phyloP scores from a whole-genome alignment of 208 protist species.

The Leishmania guyanensis region DNA sequence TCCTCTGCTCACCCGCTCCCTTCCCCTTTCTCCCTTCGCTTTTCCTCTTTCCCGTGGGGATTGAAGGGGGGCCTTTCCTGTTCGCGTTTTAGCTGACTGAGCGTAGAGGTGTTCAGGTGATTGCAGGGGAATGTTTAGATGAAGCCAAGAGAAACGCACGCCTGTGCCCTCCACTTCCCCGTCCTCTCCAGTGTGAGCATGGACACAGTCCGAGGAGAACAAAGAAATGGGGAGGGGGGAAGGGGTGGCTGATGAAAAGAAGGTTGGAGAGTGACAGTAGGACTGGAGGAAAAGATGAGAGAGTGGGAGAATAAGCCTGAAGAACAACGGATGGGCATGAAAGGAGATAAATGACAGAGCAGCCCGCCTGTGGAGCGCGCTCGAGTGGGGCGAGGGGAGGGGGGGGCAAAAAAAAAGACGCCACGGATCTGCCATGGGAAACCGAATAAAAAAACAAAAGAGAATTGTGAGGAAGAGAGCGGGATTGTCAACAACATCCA shows the following conservation, averaged over 20 bases:
- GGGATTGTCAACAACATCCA: too few relatives aligned
- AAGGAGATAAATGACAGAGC: too few relatives aligned
- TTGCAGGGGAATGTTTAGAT: not conserved
- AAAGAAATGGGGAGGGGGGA: not conserved
- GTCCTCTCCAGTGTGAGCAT: not conserved
- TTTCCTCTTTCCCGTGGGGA: not conserved
- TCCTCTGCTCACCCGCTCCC: conserved; percentile 1
- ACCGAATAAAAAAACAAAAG: too few relatives aligned
- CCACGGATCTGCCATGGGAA: too few relatives aligned
- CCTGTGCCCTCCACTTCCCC: not conserved
- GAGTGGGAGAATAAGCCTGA: not conserved
- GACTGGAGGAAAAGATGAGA: not conserved
- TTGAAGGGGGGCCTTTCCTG: not conserved
- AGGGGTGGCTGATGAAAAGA: too few relatives aligned
- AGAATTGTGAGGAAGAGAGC: too few relatives aligned
- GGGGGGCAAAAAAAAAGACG: not conserved
- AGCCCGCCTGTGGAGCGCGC: too few relatives aligned
- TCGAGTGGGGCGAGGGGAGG: too few relatives aligned
- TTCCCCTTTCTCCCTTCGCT: not conserved
- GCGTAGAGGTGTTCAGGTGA: not conserved
- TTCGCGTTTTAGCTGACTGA: not conserved
- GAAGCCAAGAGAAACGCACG: not conserved
- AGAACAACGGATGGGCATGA: not conserved
- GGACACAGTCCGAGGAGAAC: not conserved
- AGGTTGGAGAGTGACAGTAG: not conserved